Base-by-base conservation (phyloP, 2,329 filamentous ascomycete genomes). In the Botrytis cinerea region DNA sequence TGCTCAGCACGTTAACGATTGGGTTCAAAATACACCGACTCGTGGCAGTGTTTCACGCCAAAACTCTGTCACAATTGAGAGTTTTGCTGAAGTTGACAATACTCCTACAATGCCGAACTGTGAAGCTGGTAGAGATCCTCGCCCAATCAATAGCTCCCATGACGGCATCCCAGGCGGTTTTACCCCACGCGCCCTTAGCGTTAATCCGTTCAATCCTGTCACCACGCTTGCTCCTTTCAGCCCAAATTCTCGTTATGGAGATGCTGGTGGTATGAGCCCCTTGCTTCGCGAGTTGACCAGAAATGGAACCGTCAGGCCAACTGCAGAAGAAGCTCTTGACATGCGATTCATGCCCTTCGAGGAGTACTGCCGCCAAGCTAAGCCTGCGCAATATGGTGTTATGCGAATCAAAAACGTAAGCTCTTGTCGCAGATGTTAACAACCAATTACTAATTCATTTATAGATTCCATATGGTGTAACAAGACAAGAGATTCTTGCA, bases 401-500 rank as follows among this genome's bases (percentile, higher is more conserved):
- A 78, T 83, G 72, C 80, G 79, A 73, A 81, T 83, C 70, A 80
- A 77, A 54, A 83, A 83, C 72, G 81, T 82, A 78, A 78, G 80
- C 77, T 46, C 57, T n/a, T 61, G 69, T 70, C 74, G 40, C 68
- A 69, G 73, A 25, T 25, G 25, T 28, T 38, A 9, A n/a, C 3
- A 57, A n/a, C 45, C 25, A 8, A 32, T 20, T 75, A 64, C 73
- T 75, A 25, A 77, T 72, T 43, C 46, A 63, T 61, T 38, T 72
- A 20, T 72, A 90, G 88, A 89, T 89, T 73, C 88, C 88, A 0
- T 90, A 88, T 75, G 81, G 82, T 25, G 85, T 86, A 66, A 86
- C 83, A 38, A 85, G 86, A 5, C 79, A 85, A 22, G 88, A 90
- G 78, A 81, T 91, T 28, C 83, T 89, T 71, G 88, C 88, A 1